Conservation (phyloP, 306 rosid genomes). For the Lathyrus sativus region DNA sequence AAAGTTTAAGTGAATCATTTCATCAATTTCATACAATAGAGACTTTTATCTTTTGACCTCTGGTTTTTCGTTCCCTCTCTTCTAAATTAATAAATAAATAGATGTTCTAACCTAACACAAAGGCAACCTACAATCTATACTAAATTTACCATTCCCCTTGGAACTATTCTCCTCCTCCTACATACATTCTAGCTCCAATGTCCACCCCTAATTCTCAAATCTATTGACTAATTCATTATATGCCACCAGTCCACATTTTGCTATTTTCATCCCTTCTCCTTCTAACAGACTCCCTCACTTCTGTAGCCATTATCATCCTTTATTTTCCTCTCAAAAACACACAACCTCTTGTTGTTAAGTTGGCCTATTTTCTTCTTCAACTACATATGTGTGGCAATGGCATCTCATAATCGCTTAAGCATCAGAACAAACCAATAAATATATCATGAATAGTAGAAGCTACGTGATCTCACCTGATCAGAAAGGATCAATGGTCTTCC, state of each 20-base stretch:
- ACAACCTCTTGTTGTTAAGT: background rate
- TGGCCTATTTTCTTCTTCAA: background rate
- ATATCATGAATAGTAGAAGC: no score
- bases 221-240: background rate
- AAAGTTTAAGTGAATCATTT: no score
- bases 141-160: background rate
- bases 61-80: no score
- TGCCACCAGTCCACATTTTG: background rate
- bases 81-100: conserved; percentile 8
- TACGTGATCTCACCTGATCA: no score
- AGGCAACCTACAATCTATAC: background rate
- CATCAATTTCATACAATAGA: no score
- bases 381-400: background rate
- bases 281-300: conserved; percentile 2
- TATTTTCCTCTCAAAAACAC: background rate
- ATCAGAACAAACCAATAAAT: no score
- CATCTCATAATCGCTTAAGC: conserved; percentile 1
- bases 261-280: background rate
- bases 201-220: background rate
- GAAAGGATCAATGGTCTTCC: no score
- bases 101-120: conserved; percentile 2
- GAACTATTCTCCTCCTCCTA: background rate
- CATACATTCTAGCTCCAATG: background rate
- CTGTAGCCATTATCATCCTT: background rate
- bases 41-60: no score